phyloP scores from a whole-genome alignment of 495 filamentous ascomycete species.

The Parathielavia hyrcaniae region DNA sequence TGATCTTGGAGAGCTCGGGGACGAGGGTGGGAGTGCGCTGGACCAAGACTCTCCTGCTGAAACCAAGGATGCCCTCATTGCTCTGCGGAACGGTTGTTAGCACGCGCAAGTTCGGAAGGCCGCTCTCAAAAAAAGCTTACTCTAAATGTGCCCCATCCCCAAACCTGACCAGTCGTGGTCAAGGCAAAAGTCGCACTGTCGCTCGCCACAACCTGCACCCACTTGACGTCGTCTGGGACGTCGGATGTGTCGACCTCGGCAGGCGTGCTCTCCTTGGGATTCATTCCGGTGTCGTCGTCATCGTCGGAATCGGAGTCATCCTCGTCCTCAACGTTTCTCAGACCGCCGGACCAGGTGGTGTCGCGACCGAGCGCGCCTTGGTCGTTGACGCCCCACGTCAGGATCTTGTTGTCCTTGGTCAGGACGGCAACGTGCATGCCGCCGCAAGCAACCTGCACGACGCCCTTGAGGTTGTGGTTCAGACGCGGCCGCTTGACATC shows the following conservation, averaged over 20 bases:
- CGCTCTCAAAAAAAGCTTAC: constrained; percentile 35
- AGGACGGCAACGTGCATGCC: constrained; percentile 63
- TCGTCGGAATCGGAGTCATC: constrained; percentile 40
- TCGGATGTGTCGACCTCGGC: constrained; percentile 39
- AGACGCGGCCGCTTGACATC: constrained; percentile 52
- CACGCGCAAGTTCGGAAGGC: not conserved
- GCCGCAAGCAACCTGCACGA: constrained; percentile 60
- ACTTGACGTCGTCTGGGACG: constrained; percentile 48
- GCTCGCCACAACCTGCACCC: constrained; percentile 56
- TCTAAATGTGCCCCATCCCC: constrained; percentile 66
- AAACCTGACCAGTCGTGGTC: constrained; percentile 56
- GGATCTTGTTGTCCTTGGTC: constrained; percentile 57
- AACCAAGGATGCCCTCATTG: constrained; percentile 65
- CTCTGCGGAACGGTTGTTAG: constrained; percentile 25
- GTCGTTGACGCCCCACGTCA: constrained; percentile 70
- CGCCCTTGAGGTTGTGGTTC: constrained; percentile 48
- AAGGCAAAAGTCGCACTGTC: constrained; percentile 61
- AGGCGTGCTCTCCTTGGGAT: constrained; percentile 57
- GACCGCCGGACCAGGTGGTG: constrained; percentile 48
- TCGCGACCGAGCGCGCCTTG: constrained; percentile 60
- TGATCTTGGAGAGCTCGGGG: constrained; percentile 55
- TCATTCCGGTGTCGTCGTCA: constrained; percentile 45
- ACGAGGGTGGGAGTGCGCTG: constrained; percentile 36
- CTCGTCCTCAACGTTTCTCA: constrained; percentile 56
- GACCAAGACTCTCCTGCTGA: constrained; percentile 38